Base-by-base conservation (phyloP, 306 rosid genomes). In the Delonix regia region DNA sequence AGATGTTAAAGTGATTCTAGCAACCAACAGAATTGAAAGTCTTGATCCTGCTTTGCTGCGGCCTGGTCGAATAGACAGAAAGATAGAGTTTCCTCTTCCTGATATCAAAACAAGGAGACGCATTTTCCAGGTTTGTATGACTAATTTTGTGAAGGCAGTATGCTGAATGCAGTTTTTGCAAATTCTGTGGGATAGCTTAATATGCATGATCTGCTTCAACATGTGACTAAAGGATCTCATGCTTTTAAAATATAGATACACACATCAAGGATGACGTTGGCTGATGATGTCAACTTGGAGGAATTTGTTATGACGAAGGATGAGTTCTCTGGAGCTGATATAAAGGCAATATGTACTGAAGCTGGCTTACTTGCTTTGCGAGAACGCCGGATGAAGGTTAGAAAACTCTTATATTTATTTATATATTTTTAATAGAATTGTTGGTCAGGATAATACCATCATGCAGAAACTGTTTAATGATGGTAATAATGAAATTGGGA, bases 241-340 rank as follows among this genome's bases (percentile, higher is more conserved):
- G 39, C 59, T 74, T 80, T 38, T 81, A 25, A 56, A 33, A 75
- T 87, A 78, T 80, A 95, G 99, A 95, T 95, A 73, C 99, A 95
- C 86, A 95, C 99, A 78, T 91, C 99, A 56, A 89, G 97, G 84
- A 93, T 95, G 99, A 95, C 99, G 18, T 85, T 95, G 79, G 90
- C 99, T 28, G 99, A 95, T 79, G 99, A 93, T 84, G 99, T 95
- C 80, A 95, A 95, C 87, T 77, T 95, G 47, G 99, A 95, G 80
- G 99, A 95, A 82, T 95, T 95, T 81, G 98, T 95, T 22, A 95
- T 95, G 99, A 93, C 99, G 1, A 95, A 95, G 88, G 99, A 95
- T 81, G 99, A 95, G 83, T 95, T 95, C 71, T 95, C 98, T 28
- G 99, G 99, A 76, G 98, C 99, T 78, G 99, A 95, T 85, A 92